Evolutionary conservation across 78 protist genomes (phyloP).

Genomic region (Monocercomonoides exilis): DNA sequence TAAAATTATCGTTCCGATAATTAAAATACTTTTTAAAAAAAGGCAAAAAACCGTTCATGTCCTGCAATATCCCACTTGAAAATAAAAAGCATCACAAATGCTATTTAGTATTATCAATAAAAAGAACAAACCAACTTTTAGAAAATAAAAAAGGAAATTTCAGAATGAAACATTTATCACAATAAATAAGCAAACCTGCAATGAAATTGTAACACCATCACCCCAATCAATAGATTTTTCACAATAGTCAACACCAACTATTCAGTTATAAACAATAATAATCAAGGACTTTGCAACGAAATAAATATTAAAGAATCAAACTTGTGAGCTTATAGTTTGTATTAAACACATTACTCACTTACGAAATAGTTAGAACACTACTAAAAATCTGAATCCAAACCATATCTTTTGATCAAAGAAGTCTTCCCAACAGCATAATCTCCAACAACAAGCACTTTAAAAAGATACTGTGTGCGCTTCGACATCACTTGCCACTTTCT

Average conservation of each 20-base stretch:
- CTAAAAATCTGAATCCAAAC: no score
- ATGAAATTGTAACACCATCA: not conserved
- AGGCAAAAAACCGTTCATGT: not conserved
- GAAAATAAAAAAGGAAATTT: no score
- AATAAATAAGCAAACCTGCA: not conserved
- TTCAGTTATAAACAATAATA: no score
- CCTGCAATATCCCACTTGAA: not conserved
- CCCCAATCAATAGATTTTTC: not conserved
- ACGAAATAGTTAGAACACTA: no score
- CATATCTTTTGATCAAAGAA: not conserved
- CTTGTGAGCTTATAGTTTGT: not conserved
- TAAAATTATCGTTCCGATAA: no score
- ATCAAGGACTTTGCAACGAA: no score
- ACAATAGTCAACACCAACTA: not conserved
- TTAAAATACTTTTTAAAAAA: not conserved
- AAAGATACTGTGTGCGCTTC: no score
- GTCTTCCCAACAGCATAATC: not conserved
- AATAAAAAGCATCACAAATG: not conserved
- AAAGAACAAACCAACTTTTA: no score
- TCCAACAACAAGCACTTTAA: not conserved
- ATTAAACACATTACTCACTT: not conserved
- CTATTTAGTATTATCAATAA: no score
- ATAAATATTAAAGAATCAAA: not conserved
- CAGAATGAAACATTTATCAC: not conserved
- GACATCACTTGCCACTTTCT: no score